Conservation (phyloP, 2,329 filamentous ascomycete species). For the Pyrenochaeta sp. region DNA sequence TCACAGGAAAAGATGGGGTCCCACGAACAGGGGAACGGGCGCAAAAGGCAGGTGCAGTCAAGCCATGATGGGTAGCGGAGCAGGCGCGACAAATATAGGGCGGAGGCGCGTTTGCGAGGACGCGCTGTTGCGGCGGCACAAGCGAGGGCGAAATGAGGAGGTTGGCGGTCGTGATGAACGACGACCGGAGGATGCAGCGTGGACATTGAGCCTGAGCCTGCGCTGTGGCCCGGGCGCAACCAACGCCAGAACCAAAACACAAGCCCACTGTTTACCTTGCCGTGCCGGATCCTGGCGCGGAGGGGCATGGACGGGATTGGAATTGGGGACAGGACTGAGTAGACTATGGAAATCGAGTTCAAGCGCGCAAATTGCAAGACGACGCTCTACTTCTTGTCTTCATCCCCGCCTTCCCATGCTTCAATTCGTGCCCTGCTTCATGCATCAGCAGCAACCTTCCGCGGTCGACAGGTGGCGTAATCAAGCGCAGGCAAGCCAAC, state of each 20-base stretch:
- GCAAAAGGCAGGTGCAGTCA: conserved; percentile 22
- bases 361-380: too few relatives aligned
- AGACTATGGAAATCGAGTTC: too few relatives aligned
- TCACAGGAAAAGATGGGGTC: conserved; percentile 19
- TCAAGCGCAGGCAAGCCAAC: too few relatives aligned
- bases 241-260: conserved; percentile 35
- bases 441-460: too few relatives aligned
- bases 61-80: conserved; percentile 27
- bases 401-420: too few relatives aligned
- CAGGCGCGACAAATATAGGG: conserved; percentile 21
- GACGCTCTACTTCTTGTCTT: too few relatives aligned
- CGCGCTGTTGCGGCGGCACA: conserved; percentile 31
- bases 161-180: conserved; percentile 35
- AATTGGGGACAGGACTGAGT: too few relatives aligned
- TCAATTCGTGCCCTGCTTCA: too few relatives aligned
- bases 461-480: too few relatives aligned
- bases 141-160: conserved; percentile 34
- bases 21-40: conserved; percentile 24
- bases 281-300: conserved; percentile 3
- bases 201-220: conserved; percentile 35
- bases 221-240: too few relatives aligned
- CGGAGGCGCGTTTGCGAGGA: conserved; percentile 28
- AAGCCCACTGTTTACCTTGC: conserved; percentile 29
- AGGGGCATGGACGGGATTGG: background rate
- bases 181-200: conserved; percentile 23